Percentiles rank a stretch among this genome's conserved stretches.
Conservation (phyloP, 2,329 filamentous ascomycete species). For the Metarhizium robertsii region DNA sequence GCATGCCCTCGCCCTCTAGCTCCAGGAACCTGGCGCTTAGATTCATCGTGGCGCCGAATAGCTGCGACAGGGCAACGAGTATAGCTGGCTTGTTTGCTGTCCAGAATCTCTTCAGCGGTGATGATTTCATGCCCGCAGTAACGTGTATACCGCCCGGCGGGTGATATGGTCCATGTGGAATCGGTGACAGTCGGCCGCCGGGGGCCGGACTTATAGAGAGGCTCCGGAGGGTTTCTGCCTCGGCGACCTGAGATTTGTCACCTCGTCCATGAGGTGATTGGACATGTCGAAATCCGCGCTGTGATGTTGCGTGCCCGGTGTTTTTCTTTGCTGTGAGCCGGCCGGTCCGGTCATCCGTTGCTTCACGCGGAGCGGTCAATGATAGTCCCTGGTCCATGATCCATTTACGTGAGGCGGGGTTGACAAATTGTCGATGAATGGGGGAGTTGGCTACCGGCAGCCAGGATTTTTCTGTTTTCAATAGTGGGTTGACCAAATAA, state of each 20-base stretch:
- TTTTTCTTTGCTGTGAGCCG: not conserved
- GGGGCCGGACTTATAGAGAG: conserved; percentile 14
- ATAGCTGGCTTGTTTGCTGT: conserved; percentile 60
- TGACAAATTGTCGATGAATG: not conserved
- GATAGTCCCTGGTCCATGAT: not conserved
- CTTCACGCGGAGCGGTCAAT: not conserved
- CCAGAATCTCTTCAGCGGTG: conserved; percentile 39
- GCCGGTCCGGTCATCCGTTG: not conserved
- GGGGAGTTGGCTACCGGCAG: not conserved
- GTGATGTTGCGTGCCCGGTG: not conserved
- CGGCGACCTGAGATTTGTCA: conserved; percentile 1
- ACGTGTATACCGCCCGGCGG: not conserved
- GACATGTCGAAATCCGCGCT: not conserved
- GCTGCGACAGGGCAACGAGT: conserved; percentile 64
- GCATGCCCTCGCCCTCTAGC: conserved; percentile 59
- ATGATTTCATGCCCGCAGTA: not conserved
- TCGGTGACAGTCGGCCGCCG: conserved; percentile 11
- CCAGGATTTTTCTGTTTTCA: not conserved
- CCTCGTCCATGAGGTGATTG: conserved; percentile 1
- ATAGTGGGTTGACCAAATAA: not conserved
- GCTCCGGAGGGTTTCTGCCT: conserved; percentile 4
- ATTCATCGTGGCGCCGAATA: conserved; percentile 83
- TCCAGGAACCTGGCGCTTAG: conserved; percentile 69
- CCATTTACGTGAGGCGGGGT: not conserved
- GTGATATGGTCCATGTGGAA: conserved; percentile 7